Conservation (phyloP, 768 basidiomycete species). For the Rhodotorula toruloides region DNA sequence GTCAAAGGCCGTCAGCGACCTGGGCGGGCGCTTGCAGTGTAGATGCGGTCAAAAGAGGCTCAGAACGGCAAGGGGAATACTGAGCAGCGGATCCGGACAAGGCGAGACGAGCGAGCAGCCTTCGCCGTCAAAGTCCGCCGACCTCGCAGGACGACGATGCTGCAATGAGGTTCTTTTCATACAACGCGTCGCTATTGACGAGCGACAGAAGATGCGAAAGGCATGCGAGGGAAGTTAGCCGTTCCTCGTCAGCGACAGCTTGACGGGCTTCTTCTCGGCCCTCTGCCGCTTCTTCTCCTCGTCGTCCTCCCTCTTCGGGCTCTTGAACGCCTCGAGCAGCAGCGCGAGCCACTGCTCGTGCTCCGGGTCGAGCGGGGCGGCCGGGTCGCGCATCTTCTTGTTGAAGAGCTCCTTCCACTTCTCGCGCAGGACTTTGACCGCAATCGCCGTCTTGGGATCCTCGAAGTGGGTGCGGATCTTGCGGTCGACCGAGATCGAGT, state of each 20-base stretch:
- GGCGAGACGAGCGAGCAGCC: too few species aligned
- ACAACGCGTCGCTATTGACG: too few species aligned
- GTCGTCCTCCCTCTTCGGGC: constrained; percentile 38
- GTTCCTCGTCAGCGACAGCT: constrained; percentile 18
- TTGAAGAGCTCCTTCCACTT: constrained; percentile 34
- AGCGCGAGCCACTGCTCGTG: constrained; percentile 31
- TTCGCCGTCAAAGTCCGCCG: too few species aligned
- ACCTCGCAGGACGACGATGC: too few species aligned
- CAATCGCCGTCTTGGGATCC: constrained; percentile 67
- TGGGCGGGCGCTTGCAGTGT: too few species aligned
- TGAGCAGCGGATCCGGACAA: too few species aligned
- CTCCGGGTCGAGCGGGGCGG: constrained; percentile 18
- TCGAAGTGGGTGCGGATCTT: constrained; percentile 67
- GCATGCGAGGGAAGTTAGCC: too few species aligned
- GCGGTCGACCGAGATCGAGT: constrained; percentile 71
- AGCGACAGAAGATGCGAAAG: too few species aligned
- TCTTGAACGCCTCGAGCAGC: constrained; percentile 25
- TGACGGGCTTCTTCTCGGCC: constrained; percentile 13
- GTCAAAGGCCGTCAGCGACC: too few species aligned
- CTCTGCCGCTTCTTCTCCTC: constrained; percentile 28
- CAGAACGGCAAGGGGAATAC: too few species aligned
- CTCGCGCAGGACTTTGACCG: constrained; percentile 70
- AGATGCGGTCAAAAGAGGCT: too few species aligned
- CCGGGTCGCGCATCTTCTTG: constrained; percentile 37
- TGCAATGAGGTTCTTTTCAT: too few species aligned